These are phyloP conservation scores for barrel medic (Medicago truncatula) DNA, from an alignment of 306 rosid species.

Conservation along the genomic window DNA sequence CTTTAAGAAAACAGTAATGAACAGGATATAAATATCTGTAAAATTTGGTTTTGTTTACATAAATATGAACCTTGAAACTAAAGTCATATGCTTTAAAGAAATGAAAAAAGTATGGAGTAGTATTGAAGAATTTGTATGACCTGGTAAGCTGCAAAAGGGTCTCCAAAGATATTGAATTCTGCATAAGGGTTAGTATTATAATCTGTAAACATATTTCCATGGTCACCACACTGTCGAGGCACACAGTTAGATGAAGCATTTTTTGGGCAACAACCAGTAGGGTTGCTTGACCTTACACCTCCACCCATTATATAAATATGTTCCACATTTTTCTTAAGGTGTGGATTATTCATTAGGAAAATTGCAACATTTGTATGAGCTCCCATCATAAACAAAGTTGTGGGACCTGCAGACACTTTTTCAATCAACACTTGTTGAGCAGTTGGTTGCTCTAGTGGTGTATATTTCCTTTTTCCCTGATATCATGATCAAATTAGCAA, in stretches of 20 bases:
- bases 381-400: conserved; percentile 65
- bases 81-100: no score
- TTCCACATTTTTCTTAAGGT: conserved; percentile 76
- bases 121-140: conserved; percentile 33
- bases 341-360: conserved; percentile 85
- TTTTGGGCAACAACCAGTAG: conserved; percentile 87
- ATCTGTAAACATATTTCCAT: conserved; percentile 76
- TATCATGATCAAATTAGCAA: conserved; percentile 40
- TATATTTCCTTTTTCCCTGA: conserved; percentile 76
- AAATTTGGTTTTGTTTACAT: conserved; percentile 37
- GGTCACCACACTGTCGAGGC: conserved; percentile 82
- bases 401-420: conserved; percentile 78
- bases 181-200: conserved; percentile 81
- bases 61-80: not conserved
- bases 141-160: conserved; percentile 97
- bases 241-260: conserved; percentile 64
- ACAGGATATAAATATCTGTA: no score
- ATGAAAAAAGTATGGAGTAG: no score
- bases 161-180: conserved; percentile 86
- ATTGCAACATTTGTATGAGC: conserved; percentile 81
- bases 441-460: conserved; percentile 72
- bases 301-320: conserved; percentile 95
- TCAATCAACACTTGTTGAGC: conserved; percentile 89
- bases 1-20: no score
- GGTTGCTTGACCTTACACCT: conserved; percentile 81